Evolutionary conservation across 1,284 basidiomycete genomes (phyloP), one percentile per base, ranked within the genome.

Genomic region (Moesziomyces aphidis): DNA sequence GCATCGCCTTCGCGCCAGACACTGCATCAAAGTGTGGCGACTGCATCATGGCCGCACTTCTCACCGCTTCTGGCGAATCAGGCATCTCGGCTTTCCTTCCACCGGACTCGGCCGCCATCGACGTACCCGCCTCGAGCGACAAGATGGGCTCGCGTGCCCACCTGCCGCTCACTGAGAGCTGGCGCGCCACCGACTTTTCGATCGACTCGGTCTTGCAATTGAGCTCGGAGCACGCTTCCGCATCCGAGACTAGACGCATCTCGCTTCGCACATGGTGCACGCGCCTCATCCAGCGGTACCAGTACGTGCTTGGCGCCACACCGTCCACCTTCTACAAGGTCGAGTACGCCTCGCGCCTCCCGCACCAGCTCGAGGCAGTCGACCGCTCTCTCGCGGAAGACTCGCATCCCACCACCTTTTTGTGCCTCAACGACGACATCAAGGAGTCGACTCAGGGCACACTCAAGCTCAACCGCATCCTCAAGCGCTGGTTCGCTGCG

Each of bases 341-440:
- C 26, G 65, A 74, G 23, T 69, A 62, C 23, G 70, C 73, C 7
- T 44, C 55, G 4, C 45, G 54, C 13, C 62, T 76, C 1, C 55
- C 61, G 1, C 21, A 43, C 19, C 60, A 66, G 60, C 61, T 78
- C 11, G 23, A 55, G 10, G 52, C 57, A 1, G 58, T 76, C 9
- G 72, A 78, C 42, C 22, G 43, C 15, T 56, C 63, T 13, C 52
- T 66, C 15, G 23, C 9, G 9, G 57, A 52, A 1, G 3, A 17
- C 3, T 23, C 39, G 17, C 39, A 50, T 4, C 55, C 69, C 21
- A 72, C 64, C 10, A 73, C 73, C 2, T 76, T 48, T 31, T 55
- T 78, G 15, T 72, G 69, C 49, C 55, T 78, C 24, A 78, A 78
- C 49, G 76, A 78, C 51, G 76, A 78, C 26, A 64, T 76, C 26